Conservation (phyloP, 768 basidiomycete species). For the Suillus plorans region DNA sequence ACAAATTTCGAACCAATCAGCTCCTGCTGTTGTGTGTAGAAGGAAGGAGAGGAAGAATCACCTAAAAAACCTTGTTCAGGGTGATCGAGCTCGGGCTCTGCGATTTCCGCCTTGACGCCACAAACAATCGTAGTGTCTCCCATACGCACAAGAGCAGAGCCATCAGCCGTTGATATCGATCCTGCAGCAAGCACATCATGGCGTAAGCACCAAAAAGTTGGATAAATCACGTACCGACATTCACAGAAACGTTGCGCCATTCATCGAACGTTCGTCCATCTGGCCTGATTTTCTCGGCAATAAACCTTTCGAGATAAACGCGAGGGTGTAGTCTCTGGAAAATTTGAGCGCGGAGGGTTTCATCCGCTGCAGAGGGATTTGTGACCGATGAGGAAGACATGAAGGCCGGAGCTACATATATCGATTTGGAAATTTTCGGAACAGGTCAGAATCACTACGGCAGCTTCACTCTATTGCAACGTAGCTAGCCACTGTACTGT, state of each 20-base stretch:
- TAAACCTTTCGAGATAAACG: conserved; percentile 83
- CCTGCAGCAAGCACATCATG: conserved; percentile 42
- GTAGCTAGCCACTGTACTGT: not conserved
- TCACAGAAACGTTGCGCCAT: conserved; percentile 77
- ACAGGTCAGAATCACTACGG: not conserved
- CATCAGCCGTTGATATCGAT: conserved; percentile 91
- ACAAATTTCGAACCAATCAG: not conserved
- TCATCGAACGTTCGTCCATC: conserved; percentile 72
- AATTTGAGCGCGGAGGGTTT: conserved; percentile 38
- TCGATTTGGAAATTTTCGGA: not conserved
- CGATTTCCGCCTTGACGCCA: conserved; percentile 94
- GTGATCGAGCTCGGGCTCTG: conserved; percentile 80
- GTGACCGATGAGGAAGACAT: conserved; percentile 2
- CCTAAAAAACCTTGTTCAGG: conserved; percentile 83
- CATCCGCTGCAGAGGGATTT: conserved; percentile 4
- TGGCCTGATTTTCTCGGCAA: conserved; percentile 74
- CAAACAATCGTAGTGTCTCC: conserved; percentile 96
- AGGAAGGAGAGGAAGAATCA: conserved; percentile 32
- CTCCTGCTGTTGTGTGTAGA: not conserved
- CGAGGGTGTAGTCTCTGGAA: conserved; percentile 91
- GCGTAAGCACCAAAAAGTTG: conserved; percentile 1
- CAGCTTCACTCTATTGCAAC: not conserved
- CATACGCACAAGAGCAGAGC: conserved; percentile 86
- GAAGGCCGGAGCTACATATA: not conserved
- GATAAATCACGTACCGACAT: conserved; percentile 62